These are phyloP conservation scores for Acorus calamus DNA, from an alignment of 106 monocot species.

Conservation along the genomic window DNA sequence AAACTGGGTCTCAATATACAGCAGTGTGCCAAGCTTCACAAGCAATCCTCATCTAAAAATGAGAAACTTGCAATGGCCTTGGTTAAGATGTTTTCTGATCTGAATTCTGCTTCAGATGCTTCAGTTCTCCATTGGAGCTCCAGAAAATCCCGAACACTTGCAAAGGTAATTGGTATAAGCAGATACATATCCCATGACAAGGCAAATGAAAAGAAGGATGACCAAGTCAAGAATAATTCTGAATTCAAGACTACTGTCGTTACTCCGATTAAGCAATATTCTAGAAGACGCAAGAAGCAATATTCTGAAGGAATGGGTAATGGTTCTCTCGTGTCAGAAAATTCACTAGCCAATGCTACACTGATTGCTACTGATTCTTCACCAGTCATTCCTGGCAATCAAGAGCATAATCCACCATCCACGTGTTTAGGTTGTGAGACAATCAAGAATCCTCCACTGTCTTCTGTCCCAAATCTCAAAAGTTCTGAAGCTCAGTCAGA, in stretches of 20 bases:
- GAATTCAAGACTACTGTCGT: too few relatives aligned
- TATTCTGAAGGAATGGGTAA: too few relatives aligned
- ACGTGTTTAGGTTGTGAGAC: too few relatives aligned
- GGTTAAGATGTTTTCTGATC: slow-evolving; percentile 34
- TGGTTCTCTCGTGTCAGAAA: too few relatives aligned
- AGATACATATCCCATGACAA: slow-evolving; percentile 14
- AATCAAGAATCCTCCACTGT: too few relatives aligned
- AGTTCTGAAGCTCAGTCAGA: slow-evolving; percentile 6
- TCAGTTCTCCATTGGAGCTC: slow-evolving; percentile 59
- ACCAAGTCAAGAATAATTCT: neutral
- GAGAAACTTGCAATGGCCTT: slow-evolving; percentile 43
- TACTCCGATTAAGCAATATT: too few relatives aligned
- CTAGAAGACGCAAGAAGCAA: too few relatives aligned
- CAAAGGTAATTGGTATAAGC: slow-evolving; percentile 19
- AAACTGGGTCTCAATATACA: slow-evolving; percentile 68
- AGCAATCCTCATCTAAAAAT: slow-evolving; percentile 36
- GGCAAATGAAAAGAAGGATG: neutral
- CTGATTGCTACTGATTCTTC: too few relatives aligned
- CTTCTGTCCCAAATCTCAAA: slow-evolving; percentile 1
- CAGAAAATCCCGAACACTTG: slow-evolving; percentile 57
- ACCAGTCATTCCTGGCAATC: neutral
- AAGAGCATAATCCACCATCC: too few relatives aligned
- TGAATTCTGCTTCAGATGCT: slow-evolving; percentile 17
- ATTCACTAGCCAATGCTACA: too few relatives aligned
- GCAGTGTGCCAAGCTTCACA: slow-evolving; percentile 47